Evolutionary conservation across 345 rosid species (phyloP), one percentile per base, ranked within the genome.

Genomic region (Brassica juncea): DNA sequence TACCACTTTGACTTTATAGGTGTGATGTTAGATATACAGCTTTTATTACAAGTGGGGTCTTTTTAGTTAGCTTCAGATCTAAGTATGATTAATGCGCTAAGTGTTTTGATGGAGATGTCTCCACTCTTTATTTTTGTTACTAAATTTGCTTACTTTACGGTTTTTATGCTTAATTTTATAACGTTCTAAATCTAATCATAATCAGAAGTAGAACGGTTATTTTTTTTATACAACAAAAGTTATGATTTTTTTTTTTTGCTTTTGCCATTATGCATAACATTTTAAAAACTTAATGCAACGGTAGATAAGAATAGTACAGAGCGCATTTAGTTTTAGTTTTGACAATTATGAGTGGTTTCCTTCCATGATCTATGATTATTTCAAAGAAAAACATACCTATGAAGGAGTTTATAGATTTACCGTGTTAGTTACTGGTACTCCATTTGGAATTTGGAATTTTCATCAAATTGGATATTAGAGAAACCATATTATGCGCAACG

Each of bases 1-100:
- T 82, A 37, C 85, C 87, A 82, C 84, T 82, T 82, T 80, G 60
- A 77, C 78, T 76, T 79, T 62, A 19, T 52, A 52, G 15, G 1
- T 28, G 6, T 70, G 62, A 10, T 63, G 35, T 25, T 10, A 52
- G 57, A 52, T 52, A 7, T 10, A 66, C 70, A 52, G 57, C 57
- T 52, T 42, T 52, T 52, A 52, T 74, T 68, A 67, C 84, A 77
- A 73, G 73, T 68, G 68, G 70, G 70, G 10, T 21, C 75, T 42
- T 54, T 63, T 32, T 30, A 3, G 61, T 70, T 75, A 57, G 73
- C 76, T 80, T 80, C 67, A 80, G 72, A 80, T 75, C 76, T 57
- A 80, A 75, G 80, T 11, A 31, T 80, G 52, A 12, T 80, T 30
- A 79, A 47, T 79, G 78, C 70, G 78, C 64, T 28, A 63, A 71